Conservation (phyloP, 2,329 filamentous ascomycete species). For the Aspergillus arachidicola region DNA sequence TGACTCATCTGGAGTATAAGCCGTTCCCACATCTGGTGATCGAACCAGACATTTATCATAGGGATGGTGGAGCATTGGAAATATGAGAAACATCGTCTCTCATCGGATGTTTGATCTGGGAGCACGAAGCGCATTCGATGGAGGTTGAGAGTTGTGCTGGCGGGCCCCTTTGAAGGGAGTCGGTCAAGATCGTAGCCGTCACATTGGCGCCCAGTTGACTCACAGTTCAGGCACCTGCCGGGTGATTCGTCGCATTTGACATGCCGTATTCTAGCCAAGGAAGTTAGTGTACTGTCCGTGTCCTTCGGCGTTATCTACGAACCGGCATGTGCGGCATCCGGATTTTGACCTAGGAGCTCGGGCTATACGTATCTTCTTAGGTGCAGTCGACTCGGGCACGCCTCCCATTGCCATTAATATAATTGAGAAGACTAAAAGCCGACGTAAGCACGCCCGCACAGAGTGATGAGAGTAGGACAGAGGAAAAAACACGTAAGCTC, state of each 20-base stretch:
- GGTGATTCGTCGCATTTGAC: slow-evolving; percentile 35
- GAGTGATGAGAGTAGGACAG: too few relatives aligned
- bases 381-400: too few relatives aligned
- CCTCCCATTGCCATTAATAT: too few relatives aligned
- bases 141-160: not conserved
- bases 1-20: slow-evolving; percentile 4
- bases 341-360: too few relatives aligned
- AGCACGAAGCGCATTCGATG: not conserved
- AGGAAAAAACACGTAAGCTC: too few relatives aligned
- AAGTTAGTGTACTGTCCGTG: too few relatives aligned
- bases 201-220: slow-evolving; percentile 39
- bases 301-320: too few relatives aligned
- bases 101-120: slow-evolving; percentile 14
- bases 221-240: slow-evolving; percentile 39
- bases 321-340: too few relatives aligned
- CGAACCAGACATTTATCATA: slow-evolving; percentile 16
- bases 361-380: too few relatives aligned
- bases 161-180: slow-evolving; percentile 7
- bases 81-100: slow-evolving; percentile 23
- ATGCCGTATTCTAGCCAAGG: not conserved
- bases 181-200: slow-evolving; percentile 37
- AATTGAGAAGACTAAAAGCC: too few relatives aligned
- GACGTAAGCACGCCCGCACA: too few relatives aligned
- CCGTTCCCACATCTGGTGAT: slow-evolving; percentile 15
- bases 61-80: slow-evolving; percentile 21